Evolutionary conservation across 306 rosid genomes (phyloP).

Genomic region (peach (Prunus persica)): DNA sequence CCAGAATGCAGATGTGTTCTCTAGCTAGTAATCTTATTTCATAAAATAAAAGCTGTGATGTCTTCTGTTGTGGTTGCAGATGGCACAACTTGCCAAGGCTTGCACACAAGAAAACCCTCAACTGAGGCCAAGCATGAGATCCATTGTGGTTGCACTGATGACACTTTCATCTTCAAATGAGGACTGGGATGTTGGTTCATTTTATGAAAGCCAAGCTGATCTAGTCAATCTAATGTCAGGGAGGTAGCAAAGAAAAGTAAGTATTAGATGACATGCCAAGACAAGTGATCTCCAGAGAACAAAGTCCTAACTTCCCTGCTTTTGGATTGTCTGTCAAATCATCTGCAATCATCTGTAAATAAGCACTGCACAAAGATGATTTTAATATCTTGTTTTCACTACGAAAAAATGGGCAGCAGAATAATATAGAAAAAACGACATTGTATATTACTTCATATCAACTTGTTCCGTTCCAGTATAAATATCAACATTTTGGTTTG

Average conservation of each 20-base stretch:
- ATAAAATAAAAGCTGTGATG: neutral
- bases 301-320: constrained; percentile 1
- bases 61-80: constrained; percentile 30
- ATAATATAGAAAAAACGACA: neutral
- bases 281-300: neutral
- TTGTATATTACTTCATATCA: neutral
- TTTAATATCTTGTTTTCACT: neutral
- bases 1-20: neutral
- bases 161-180: constrained; percentile 62
- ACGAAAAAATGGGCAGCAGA: neutral
- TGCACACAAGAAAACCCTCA: constrained; percentile 76
- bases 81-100: constrained; percentile 65
- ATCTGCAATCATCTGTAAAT: neutral
- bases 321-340: neutral
- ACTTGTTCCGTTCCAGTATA: neutral
- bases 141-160: constrained; percentile 66
- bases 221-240: constrained; percentile 47
- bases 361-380: neutral
- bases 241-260: constrained; percentile 29
- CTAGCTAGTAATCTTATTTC: neutral
- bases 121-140: constrained; percentile 85
- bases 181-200: constrained; percentile 70
- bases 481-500: neutral
- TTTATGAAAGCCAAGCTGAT: constrained; percentile 49
- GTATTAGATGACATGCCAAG: neutral